Evolutionary conservation across 257 asterid genomes (phyloP), one percentile per base, ranked within the genome.

Genomic region (Solanum megistacrolobum): DNA sequence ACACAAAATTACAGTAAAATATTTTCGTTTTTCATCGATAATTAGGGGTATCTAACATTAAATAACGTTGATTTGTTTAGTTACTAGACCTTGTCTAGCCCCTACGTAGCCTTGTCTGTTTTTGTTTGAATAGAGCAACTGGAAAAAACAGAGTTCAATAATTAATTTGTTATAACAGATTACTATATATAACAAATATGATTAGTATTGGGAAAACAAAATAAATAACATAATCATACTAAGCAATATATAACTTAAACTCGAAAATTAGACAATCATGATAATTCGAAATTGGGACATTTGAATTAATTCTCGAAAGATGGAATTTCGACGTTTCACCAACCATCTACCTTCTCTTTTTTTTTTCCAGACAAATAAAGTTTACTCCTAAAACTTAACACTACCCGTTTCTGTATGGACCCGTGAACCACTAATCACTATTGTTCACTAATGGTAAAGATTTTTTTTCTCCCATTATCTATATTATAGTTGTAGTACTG

Each of bases 361-460:
- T 65, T 1, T 10, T 2, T 29, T 81, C 25, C 23, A 87, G 46
- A 75, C 84, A 34, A 84, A 27, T 84, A 43, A n/a, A n/a, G n/a
- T n/a, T 7, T 31, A 31, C 76, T 29, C 36, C 84, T 6, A 20
- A 68, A 7, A 32, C 16, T 78, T 13, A 25, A 25, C 23, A 21
- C 43, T 31, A 31, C 71, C 35, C 81, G 29, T 62, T 62, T 68
- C 12, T 39, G 13, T 29, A 41, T 34, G 21, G 73, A 87, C 93
- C 92, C 94, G 90, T 91, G 92, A 92, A 91, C 92, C 48, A 87
- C 92, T 86, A 23, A n/a, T n/a, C n/a, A n/a, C n/a, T n/a, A n/a
- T 18, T 9, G 52, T 90, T 79, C 39, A 79, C n/a, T 90, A 83
- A 72, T 27, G 9, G 55, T 87, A 79, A 91, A 91, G 91, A 87